Percentiles rank a stretch among this genome's conserved stretches.
phyloP scores from a whole-genome alignment of 2,329 filamentous ascomycete genomes.

The Calonectria fujianensis region DNA sequence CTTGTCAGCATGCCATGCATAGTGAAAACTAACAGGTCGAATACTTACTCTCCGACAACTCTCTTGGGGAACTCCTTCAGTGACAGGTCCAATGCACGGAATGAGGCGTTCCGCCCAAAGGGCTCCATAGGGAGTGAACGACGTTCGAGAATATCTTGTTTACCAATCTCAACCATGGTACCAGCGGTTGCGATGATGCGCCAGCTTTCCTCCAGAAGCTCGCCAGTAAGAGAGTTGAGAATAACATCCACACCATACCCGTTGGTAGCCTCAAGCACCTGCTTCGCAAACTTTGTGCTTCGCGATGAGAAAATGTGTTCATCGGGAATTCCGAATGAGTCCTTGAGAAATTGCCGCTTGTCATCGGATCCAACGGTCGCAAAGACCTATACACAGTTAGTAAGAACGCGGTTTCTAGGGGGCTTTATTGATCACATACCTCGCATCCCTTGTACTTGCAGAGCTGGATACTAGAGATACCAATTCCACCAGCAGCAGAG shows the following conservation, averaged over 20 bases:
- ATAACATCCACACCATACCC: slow-evolving; percentile 59
- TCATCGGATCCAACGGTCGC: slow-evolving; percentile 17
- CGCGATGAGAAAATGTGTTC: slow-evolving; percentile 16
- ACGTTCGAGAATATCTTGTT: slow-evolving; percentile 56
- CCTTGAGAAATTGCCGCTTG: slow-evolving; percentile 20
- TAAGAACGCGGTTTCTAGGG: not conserved
- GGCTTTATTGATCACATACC: slow-evolving; percentile 17
- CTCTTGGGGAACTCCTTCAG: slow-evolving; percentile 21
- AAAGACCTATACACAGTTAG: slow-evolving; percentile 4
- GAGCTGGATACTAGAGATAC: slow-evolving; percentile 56
- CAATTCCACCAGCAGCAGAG: slow-evolving; percentile 57
- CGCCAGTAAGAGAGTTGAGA: slow-evolving; percentile 60
- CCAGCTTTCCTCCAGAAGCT: slow-evolving; percentile 58
- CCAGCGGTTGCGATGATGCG: slow-evolving; percentile 61
- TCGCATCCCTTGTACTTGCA: slow-evolving; percentile 39
- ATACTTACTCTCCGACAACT: slow-evolving; percentile 22
- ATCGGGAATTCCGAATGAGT: slow-evolving; percentile 12
- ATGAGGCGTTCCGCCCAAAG: slow-evolving; percentile 53
- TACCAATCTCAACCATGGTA: slow-evolving; percentile 57
- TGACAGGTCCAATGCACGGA: slow-evolving; percentile 12
- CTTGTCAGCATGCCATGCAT: not conserved
- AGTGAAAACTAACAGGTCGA: not conserved
- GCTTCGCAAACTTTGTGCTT: slow-evolving; percentile 18
- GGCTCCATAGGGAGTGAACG: slow-evolving; percentile 57
- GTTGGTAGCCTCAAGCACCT: slow-evolving; percentile 5